Conservation (phyloP, 1,139 yeast species). For the Petasospora rhodanensis region DNA sequence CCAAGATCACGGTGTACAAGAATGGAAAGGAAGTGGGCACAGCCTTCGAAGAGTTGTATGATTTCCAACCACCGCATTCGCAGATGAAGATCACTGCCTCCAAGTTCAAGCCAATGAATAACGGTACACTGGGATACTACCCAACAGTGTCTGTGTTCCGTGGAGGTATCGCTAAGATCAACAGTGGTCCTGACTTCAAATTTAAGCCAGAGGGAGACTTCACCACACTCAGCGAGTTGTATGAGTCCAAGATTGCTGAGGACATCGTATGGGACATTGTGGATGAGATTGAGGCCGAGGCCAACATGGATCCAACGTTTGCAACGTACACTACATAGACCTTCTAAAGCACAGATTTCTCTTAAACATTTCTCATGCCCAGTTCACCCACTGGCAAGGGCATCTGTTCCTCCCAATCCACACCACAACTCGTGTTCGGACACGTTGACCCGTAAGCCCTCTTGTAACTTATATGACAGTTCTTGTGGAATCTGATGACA, state of each 20-base stretch:
- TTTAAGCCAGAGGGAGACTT: slow-evolving; percentile 36
- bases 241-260: slow-evolving; percentile 68
- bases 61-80: slow-evolving; percentile 75
- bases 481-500: slow-evolving; percentile 41
- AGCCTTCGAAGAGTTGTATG: slow-evolving; percentile 63
- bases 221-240: slow-evolving; percentile 55
- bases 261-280: slow-evolving; percentile 79
- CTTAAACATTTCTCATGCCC: no score
- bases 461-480: slow-evolving; percentile 40
- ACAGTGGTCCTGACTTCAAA: slow-evolving; percentile 65
- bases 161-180: slow-evolving; percentile 70
- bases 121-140: slow-evolving; percentile 83
- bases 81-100: slow-evolving; percentile 41
- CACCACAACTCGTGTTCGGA: slow-evolving; percentile 2
- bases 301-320: slow-evolving; percentile 14
- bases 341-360: no score
- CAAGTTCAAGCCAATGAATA: slow-evolving; percentile 48
- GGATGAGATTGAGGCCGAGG: slow-evolving; percentile 77
- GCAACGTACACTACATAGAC: slow-evolving; percentile 1
- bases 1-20: slow-evolving; percentile 62
- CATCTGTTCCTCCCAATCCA: slow-evolving; percentile 3
- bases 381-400: neutral
- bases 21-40: slow-evolving; percentile 69
- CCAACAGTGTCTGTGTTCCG: slow-evolving; percentile 84
- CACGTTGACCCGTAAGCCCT: slow-evolving; percentile 21